Percentiles rank a stretch among this genome's conserved stretches.
These are phyloP conservation scores for Arctium minus DNA, from an alignment of 129 eudicot species.

Conservation along the genomic window DNA sequence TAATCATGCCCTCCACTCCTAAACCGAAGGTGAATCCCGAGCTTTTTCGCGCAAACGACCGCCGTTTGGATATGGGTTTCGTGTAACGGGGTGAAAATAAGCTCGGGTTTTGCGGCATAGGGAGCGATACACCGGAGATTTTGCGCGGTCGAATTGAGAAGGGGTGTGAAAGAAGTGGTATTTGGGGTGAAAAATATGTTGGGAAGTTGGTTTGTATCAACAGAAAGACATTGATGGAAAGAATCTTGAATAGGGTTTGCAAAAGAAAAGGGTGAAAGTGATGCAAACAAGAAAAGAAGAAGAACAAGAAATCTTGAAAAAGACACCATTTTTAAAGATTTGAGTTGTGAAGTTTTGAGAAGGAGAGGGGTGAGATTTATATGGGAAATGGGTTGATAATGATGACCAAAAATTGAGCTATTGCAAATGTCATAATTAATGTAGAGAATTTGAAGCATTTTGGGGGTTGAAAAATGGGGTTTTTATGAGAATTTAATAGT, in stretches of 20 bases:
- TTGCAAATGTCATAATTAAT: constrained; percentile 34
- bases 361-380: constrained; percentile 20
- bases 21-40: constrained; percentile 43
- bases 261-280: constrained; percentile 15
- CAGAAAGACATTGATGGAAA: constrained; percentile 32
- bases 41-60: constrained; percentile 44
- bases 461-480: background rate
- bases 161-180: constrained; percentile 39
- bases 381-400: constrained; percentile 15
- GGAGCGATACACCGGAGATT: constrained; percentile 56
- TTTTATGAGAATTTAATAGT: constrained; percentile 1
- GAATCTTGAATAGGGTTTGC: constrained; percentile 33
- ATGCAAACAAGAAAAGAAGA: constrained; percentile 6
- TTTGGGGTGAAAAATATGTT: constrained; percentile 44
- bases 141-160: constrained; percentile 54
- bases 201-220: constrained; percentile 24
- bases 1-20: constrained; percentile 73
- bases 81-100: constrained; percentile 48
- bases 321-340: constrained; percentile 17
- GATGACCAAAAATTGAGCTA: constrained; percentile 32
- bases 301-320: constrained; percentile 16
- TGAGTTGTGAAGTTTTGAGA: constrained; percentile 25
- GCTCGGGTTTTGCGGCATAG: constrained; percentile 43
- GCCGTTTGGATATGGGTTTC: constrained; percentile 62
- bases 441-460: background rate